A percentile compares a stretch with the other conserved stretches of the same genome.
These are phyloP conservation scores for Lachnellula cervina DNA, from an alignment of 2,329 filamentous ascomycete genomes.

Conservation along the genomic window DNA sequence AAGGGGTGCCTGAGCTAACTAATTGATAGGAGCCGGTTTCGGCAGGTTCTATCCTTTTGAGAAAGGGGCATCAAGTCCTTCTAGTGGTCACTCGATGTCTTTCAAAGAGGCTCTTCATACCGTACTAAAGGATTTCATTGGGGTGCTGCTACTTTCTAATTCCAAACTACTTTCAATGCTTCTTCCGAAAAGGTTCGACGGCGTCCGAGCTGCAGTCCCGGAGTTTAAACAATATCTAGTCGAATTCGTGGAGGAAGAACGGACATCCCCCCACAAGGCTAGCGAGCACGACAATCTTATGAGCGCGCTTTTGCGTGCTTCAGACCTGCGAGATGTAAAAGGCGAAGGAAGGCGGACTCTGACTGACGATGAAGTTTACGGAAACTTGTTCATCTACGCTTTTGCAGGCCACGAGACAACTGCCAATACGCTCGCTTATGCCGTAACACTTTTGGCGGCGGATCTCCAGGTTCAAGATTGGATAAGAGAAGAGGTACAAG, in stretches of 20 bases:
- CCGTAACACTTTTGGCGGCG: conserved; percentile 22
- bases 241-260: conserved; percentile 11
- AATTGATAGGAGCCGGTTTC: conserved; percentile 38
- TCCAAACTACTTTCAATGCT: background rate
- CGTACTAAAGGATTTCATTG: conserved; percentile 1
- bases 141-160: background rate
- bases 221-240: conserved; percentile 11
- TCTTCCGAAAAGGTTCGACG: background rate
- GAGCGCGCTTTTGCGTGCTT: conserved; percentile 28
- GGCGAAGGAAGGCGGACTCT: conserved; percentile 24
- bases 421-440: conserved; percentile 26
- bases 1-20: background rate
- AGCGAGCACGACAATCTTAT: conserved; percentile 30
- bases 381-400: conserved; percentile 31
- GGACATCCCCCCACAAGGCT: conserved; percentile 17
- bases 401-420: conserved; percentile 32
- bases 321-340: conserved; percentile 9
- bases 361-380: conserved; percentile 32
- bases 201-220: background rate
- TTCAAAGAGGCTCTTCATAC: conserved; percentile 7
- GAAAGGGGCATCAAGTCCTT: background rate
- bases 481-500: conserved; percentile 21
- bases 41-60: conserved; percentile 20
- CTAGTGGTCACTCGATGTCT: conserved; percentile 11
- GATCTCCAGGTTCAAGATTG: conserved; percentile 16